Percentiles rank a stretch among this genome's conserved stretches.
These are phyloP conservation scores for Pleurotus ostreatus DNA, from an alignment of 768 basidiomycete species.

Conservation along the genomic window DNA sequence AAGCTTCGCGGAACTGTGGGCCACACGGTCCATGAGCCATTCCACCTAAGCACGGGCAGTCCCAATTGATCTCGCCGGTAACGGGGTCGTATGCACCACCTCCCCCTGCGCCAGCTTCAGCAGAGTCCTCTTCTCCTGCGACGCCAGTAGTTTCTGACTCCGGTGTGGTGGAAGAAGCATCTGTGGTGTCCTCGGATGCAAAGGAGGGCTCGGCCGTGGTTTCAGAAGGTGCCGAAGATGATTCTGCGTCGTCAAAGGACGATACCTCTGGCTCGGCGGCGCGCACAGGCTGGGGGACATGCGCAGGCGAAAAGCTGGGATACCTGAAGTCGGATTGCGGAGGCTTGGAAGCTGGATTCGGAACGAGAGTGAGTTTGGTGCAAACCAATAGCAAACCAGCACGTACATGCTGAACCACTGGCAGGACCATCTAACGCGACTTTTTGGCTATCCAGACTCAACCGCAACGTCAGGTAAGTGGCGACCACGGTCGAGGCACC, in stretches of 20 bases:
- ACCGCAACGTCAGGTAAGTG: constrained; percentile 46
- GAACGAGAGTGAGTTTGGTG: neutral
- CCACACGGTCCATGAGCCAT: constrained; percentile 99
- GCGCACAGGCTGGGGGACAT: neutral
- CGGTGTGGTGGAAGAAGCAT: neutral
- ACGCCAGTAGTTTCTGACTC: neutral
- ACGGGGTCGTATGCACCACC: constrained; percentile 85
- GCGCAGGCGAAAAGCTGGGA: neutral
- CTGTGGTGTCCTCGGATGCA: neutral
- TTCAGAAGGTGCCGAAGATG: neutral
- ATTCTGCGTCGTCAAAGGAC: neutral
- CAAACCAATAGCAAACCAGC: constrained; percentile 15
- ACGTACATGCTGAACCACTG: constrained; percentile 20
- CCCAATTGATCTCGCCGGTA: constrained; percentile 99
- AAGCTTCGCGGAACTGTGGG: constrained; percentile 87
- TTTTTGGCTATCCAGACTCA: constrained; percentile 34
- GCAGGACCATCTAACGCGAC: constrained; percentile 41
- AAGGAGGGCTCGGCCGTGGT: neutral
- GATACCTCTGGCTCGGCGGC: neutral
- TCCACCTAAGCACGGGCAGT: constrained; percentile 97
- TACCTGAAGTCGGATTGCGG: constrained; percentile 1
- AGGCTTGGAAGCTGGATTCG: neutral
- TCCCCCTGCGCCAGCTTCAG: constrained; percentile 18
- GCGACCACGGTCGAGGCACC: constrained; percentile 42
- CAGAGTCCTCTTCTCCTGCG: constrained; percentile 5